Percentiles rank a stretch among this genome's conserved stretches.
These are phyloP conservation scores for Cytospora chrysosperma DNA, from an alignment of 2,329 filamentous ascomycete species.

Conservation along the genomic window DNA sequence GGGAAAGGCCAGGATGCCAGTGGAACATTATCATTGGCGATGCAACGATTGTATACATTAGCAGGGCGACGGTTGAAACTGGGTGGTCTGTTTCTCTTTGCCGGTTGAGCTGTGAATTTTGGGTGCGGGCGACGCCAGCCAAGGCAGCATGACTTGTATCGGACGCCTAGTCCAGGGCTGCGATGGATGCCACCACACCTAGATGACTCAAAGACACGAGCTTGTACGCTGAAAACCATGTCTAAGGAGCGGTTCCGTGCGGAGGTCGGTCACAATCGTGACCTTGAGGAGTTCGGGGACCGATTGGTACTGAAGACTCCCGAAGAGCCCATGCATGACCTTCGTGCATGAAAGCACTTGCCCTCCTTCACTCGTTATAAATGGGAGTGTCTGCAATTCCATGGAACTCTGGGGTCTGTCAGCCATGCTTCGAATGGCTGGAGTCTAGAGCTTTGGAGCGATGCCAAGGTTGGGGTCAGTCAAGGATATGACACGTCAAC, in stretches of 20 bases:
- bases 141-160: neutral
- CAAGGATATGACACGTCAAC: neutral
- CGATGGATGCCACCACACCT: neutral
- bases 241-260: neutral
- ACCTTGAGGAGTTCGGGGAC: neutral
- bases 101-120: neutral
- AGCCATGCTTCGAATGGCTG: neutral
- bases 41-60: constrained; percentile 42
- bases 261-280: neutral
- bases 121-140: neutral
- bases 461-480: neutral
- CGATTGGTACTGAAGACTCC: neutral
- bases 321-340: neutral
- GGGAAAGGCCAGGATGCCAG: constrained; percentile 36
- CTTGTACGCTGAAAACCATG: neutral
- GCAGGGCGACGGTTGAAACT: neutral
- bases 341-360: neutral
- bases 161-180: neutral
- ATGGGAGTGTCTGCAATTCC: neutral
- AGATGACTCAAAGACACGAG: neutral
- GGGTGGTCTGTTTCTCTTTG: neutral
- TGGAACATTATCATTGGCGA: constrained; percentile 40
- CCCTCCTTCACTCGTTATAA: neutral
- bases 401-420: neutral
- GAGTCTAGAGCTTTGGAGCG: neutral